These are phyloP conservation scores for Lupinus albus DNA, from an alignment of 306 rosid species.

Conservation along the genomic window DNA sequence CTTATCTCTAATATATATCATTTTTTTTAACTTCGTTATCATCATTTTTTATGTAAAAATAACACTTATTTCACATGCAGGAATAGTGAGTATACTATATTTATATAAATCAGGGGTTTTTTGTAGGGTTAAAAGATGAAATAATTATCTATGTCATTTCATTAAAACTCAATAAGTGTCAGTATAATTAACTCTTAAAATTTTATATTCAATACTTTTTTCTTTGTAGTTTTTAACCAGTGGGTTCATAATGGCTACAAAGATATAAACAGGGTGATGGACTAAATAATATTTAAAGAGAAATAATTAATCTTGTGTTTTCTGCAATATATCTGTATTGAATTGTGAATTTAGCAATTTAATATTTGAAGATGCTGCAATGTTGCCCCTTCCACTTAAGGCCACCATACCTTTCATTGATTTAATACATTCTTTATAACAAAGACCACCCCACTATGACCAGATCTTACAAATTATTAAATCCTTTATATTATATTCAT, in stretches of 20 bases:
- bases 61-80: too few relatives aligned
- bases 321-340: conserved; percentile 34
- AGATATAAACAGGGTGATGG: conserved; percentile 36
- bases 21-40: too few relatives aligned
- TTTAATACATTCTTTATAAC: conserved; percentile 47
- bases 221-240: conserved; percentile 32
- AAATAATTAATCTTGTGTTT: conserved; percentile 35
- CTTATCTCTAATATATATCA: too few relatives aligned
- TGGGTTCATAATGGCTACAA: conserved; percentile 41
- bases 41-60: too few relatives aligned
- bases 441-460: conserved; percentile 54
- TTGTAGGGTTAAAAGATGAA: too few relatives aligned
- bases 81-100: too few relatives aligned
- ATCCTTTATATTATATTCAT: not conserved
- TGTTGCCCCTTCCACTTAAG: conserved; percentile 65
- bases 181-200: too few relatives aligned
- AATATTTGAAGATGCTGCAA: conserved; percentile 43
- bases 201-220: not conserved
- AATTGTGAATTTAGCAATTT: conserved; percentile 47
- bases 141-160: too few relatives aligned
- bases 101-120: too few relatives aligned
- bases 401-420: conserved; percentile 51
- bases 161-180: too few relatives aligned
- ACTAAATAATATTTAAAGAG: conserved; percentile 31
- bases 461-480: conserved; percentile 51